Conservation (phyloP, 192 early-diverging fungal species). For the Dissophora globulifera region DNA sequence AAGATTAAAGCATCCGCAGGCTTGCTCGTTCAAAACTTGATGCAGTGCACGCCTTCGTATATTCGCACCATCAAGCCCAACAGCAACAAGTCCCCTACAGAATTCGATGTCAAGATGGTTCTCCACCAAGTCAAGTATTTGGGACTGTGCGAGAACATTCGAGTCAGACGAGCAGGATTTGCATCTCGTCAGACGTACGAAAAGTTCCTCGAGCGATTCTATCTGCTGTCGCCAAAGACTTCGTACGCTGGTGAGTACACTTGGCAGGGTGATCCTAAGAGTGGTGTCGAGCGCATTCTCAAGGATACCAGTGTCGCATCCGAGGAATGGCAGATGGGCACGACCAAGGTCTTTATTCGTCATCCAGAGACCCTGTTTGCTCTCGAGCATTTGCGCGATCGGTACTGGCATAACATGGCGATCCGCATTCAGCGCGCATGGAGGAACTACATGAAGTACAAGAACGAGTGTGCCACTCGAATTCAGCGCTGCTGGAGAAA, state of each 20-base stretch:
- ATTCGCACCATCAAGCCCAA: conserved; percentile 99
- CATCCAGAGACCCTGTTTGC: conserved; percentile 93
- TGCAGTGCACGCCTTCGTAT: conserved; percentile 95
- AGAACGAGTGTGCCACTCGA: conserved; percentile 68
- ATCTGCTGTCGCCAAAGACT: conserved; percentile 76
- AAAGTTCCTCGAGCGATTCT: conserved; percentile 84
- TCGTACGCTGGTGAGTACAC: conserved; percentile 85
- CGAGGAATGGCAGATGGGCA: conserved; percentile 96
- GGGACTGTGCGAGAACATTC: conserved; percentile 97
- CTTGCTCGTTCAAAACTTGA: conserved; percentile 92
- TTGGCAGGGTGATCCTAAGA: conserved; percentile 81
- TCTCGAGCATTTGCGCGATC: conserved; percentile 91
- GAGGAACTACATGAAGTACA: conserved; percentile 78
- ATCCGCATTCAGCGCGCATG: conserved; percentile 92
- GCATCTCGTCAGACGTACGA: conserved; percentile 96
- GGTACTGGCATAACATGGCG: conserved; percentile 97
- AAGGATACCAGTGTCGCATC: conserved; percentile 83
- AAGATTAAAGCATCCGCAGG: conserved; percentile 91
- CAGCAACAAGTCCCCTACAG: conserved; percentile 89
- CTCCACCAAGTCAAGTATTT: conserved; percentile 98
- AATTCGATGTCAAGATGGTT: conserved; percentile 92
- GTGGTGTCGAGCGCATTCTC: conserved; percentile 84
- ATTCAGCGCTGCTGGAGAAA: conserved; percentile 83
- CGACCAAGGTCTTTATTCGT: conserved; percentile 95
- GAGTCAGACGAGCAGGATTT: conserved; percentile 96